Conservation (phyloP, 306 rosid genomes). For the Rosa chinensis region DNA sequence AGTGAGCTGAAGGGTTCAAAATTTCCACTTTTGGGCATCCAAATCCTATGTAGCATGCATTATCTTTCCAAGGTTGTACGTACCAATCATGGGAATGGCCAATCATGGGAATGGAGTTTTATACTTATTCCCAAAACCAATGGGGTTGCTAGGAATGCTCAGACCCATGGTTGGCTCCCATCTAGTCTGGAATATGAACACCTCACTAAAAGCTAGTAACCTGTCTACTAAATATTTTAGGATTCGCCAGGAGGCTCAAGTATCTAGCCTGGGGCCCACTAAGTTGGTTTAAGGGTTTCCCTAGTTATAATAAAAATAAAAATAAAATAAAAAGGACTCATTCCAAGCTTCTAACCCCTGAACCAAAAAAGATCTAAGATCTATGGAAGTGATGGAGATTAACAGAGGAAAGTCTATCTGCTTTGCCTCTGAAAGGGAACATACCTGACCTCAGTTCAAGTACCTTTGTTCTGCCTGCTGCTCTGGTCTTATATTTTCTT, state of each 20-base stretch:
- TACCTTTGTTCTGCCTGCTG: constrained; percentile 16
- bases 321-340: neutral
- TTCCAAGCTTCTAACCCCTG: neutral
- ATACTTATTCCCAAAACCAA: neutral
- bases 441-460: neutral
- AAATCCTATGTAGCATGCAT: neutral
- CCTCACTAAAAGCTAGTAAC: neutral
- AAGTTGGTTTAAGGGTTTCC: neutral
- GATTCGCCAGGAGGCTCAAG: neutral
- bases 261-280: neutral
- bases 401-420: constrained; percentile 1
- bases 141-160: neutral
- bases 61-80: neutral
- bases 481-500: constrained; percentile 17
- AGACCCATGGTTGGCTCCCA: neutral
- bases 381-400: neutral
- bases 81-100: neutral
- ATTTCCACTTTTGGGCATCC: neutral
- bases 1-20: neutral
- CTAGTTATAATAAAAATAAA: neutral
- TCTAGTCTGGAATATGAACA: neutral
- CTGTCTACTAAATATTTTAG: neutral
- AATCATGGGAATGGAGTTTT: neutral
- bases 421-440: neutral
- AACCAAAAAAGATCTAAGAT: neutral